These are phyloP conservation scores for Lepraria neglecta DNA, from an alignment of 495 filamentous ascomycete species.

Conservation along the genomic window DNA sequence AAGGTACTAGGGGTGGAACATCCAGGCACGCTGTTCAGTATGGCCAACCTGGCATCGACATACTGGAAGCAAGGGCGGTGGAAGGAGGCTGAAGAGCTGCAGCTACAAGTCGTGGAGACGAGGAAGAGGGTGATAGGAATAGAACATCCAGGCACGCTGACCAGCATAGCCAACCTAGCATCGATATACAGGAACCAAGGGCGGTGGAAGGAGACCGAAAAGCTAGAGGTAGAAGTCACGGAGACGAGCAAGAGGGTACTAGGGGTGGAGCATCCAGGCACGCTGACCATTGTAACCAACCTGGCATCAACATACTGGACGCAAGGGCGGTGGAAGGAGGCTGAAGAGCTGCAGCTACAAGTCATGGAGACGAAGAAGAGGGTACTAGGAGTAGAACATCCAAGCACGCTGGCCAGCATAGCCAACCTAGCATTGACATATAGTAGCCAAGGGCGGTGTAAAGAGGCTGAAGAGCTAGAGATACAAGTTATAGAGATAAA, in stretches of 20 bases:
- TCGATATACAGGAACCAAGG: conserved; percentile 27
- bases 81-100: conserved; percentile 30
- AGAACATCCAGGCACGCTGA: not conserved
- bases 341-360: conserved; percentile 28
- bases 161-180: conserved; percentile 31
- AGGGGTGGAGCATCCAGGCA: conserved; percentile 29
- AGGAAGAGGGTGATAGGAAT: not conserved
- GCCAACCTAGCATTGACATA: conserved; percentile 23
- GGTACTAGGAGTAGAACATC: conserved; percentile 29
- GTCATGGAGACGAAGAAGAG: not conserved
- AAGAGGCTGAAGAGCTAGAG: not conserved
- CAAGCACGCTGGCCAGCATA: conserved; percentile 31
- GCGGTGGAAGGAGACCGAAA: conserved; percentile 28
- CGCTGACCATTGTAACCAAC: conserved; percentile 30
- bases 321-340: conserved; percentile 17
- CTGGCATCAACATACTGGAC: conserved; percentile 20
- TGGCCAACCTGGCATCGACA: conserved; percentile 31
- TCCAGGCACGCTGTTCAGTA: conserved; percentile 7
- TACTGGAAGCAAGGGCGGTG: conserved; percentile 27
- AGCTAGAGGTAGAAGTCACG: conserved; percentile 24
- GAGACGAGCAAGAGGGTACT: conserved; percentile 15
- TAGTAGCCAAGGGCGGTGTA: not conserved
- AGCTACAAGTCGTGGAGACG: conserved; percentile 17
- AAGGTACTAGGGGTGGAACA: not conserved
- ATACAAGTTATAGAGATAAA: not conserved